phyloP scores from a whole-genome alignment of 441 rosid genomes.

The Populus hybrid region DNA sequence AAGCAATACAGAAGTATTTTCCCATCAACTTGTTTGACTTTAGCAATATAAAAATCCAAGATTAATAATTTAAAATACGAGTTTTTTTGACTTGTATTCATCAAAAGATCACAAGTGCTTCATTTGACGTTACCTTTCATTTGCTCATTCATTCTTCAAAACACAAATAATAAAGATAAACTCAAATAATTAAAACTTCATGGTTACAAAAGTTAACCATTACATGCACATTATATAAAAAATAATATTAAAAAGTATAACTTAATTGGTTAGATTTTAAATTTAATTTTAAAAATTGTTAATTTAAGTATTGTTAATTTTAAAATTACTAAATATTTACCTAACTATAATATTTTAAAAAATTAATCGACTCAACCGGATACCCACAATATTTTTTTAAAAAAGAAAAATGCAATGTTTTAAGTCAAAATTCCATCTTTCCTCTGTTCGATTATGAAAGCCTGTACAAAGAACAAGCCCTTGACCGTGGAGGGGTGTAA shows the following conservation, averaged over 20 bases:
- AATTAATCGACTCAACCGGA: background rate
- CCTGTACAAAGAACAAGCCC: background rate
- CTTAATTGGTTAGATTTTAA: no score
- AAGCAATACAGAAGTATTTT: no score
- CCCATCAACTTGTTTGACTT: no score
- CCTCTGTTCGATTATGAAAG: background rate
- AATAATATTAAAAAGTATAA: fast-evolving
- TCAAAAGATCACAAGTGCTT: background rate
- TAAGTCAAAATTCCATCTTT: background rate
- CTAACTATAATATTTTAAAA: background rate
- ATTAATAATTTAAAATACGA: background rate
- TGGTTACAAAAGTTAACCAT: background rate
- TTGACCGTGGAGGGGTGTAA: slow-evolving; percentile 14
- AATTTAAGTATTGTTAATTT: no score
- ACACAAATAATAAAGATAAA: background rate
- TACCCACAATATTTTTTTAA: no score
- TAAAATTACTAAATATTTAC: no score
- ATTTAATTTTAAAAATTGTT: no score
- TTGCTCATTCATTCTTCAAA: background rate
- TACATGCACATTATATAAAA: background rate
- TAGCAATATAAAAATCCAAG: no score
- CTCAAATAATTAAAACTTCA: background rate
- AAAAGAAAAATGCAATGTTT: background rate
- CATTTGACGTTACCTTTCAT: background rate
- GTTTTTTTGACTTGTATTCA: background rate